These are phyloP conservation scores for Dioscorea alata DNA, from an alignment of 106 monocot genomes.

Conservation along the genomic window DNA sequence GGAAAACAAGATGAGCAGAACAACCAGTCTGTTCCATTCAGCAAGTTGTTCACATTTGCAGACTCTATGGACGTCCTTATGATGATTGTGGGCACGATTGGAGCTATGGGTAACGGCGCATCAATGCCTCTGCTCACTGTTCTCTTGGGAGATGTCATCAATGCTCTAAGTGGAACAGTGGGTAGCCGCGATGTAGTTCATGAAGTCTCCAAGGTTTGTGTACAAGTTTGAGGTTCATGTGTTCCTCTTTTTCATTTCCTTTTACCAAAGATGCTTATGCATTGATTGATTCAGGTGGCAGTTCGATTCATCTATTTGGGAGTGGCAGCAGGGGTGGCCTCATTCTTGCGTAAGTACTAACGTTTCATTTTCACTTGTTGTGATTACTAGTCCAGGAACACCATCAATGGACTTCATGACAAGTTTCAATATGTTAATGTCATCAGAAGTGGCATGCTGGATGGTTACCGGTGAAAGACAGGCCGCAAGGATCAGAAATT, in stretches of 20 bases:
- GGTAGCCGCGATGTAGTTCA: slow-evolving; percentile 20
- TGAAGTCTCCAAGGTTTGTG: slow-evolving; percentile 31
- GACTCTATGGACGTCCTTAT: slow-evolving; percentile 34
- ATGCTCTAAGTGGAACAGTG: slow-evolving; percentile 25
- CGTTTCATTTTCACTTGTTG: too few species aligned
- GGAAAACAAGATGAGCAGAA: background rate
- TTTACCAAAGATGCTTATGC: background rate
- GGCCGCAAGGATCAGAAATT: slow-evolving; percentile 52
- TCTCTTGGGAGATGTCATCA: slow-evolving; percentile 21
- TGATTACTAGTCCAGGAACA: too few species aligned
- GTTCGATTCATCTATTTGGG: slow-evolving; percentile 67
- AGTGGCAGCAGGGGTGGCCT: slow-evolving; percentile 32
- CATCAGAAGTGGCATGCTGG: slow-evolving; percentile 72
- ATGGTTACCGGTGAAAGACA: slow-evolving; percentile 87
- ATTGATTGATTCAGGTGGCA: slow-evolving; percentile 29
- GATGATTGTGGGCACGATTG: slow-evolving; percentile 39
- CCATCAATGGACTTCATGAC: too few species aligned
- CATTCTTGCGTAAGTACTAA: slow-evolving; percentile 55
- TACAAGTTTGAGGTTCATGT: background rate
- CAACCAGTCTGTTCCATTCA: slow-evolving; percentile 11
- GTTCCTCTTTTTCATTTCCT: background rate
- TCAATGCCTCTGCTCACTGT: slow-evolving; percentile 40
- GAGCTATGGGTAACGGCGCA: slow-evolving; percentile 29
- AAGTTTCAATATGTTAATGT: background rate
- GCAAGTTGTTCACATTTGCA: slow-evolving; percentile 39